A percentile compares a stretch with the other conserved stretches of the same genome.
Conservation (phyloP, 331 rosid genomes). For the Erythrophleum ivorense region DNA sequence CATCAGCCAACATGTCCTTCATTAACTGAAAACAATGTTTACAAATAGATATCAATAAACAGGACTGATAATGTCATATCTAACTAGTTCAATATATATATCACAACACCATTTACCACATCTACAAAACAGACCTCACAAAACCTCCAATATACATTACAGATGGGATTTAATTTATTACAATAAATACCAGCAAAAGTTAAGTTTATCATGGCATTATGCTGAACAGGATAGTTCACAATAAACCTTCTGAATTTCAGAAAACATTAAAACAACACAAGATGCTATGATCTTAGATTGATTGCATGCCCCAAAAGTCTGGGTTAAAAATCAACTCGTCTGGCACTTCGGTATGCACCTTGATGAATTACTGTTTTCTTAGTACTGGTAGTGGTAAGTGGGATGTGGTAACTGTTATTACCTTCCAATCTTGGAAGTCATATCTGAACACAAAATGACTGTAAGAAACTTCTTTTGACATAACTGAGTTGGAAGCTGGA, state of each 20-base stretch:
- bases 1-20: conserved; percentile 61
- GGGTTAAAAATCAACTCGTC: background rate
- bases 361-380: background rate
- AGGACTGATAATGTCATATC: conserved; percentile 1
- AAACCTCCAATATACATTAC: background rate
- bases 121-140: conserved; percentile 4
- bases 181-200: background rate
- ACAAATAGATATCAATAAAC: conserved; percentile 4
- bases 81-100: background rate
- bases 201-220: background rate
- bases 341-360: background rate
- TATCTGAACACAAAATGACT: conserved; percentile 64
- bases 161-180: background rate
- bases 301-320: conserved; percentile 1
- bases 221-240: background rate
- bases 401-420: conserved; percentile 27
- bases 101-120: background rate
- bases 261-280: background rate
- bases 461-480: conserved; percentile 55
- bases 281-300: background rate
- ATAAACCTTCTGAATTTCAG: background rate
- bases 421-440: conserved; percentile 74
- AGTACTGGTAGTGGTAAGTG: background rate
- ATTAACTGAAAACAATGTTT: conserved; percentile 55
- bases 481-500: conserved; percentile 49